Evolutionary conservation across 805 yeast genomes (phyloP).

Genomic region (Myxozyma geophila): DNA sequence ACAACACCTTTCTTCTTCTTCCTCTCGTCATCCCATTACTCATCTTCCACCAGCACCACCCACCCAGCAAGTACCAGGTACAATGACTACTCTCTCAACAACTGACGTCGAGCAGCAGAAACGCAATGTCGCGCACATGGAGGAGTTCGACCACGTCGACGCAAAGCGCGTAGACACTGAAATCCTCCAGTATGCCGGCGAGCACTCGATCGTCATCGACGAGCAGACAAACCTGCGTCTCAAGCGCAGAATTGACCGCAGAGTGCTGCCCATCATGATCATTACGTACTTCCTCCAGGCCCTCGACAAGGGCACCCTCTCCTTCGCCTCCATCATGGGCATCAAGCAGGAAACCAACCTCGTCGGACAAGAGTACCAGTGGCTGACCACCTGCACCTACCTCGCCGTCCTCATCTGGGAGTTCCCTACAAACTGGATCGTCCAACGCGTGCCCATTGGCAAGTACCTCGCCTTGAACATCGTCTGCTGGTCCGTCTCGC

Average conservation of each 20-base stretch:
- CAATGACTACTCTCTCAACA: background rate
- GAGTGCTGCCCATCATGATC: conserved; percentile 57
- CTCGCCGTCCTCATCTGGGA: conserved; percentile 54
- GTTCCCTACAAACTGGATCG: conserved; percentile 47
- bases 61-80: background rate
- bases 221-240: conserved; percentile 22
- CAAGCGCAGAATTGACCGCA: conserved; percentile 52
- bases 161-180: conserved; percentile 14
- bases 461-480: conserved; percentile 56
- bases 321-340: conserved; percentile 69
- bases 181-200: conserved; percentile 17
- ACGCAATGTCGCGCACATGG: conserved; percentile 16
- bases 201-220: conserved; percentile 14
- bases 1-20: background rate
- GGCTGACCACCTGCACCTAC: conserved; percentile 54
- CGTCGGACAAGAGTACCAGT: conserved; percentile 48
- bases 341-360: conserved; percentile 44
- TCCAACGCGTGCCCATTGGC: conserved; percentile 56
- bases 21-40: background rate
- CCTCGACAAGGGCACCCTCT: conserved; percentile 60
- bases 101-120: background rate
- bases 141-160: conserved; percentile 15
- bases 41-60: background rate
- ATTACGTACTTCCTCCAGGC: conserved; percentile 55
- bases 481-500: conserved; percentile 54